Percentiles rank a stretch among this genome's conserved stretches.
phyloP scores from a whole-genome alignment of 2,329 filamentous ascomycete species.

The Verticillium nonalfalfae region DNA sequence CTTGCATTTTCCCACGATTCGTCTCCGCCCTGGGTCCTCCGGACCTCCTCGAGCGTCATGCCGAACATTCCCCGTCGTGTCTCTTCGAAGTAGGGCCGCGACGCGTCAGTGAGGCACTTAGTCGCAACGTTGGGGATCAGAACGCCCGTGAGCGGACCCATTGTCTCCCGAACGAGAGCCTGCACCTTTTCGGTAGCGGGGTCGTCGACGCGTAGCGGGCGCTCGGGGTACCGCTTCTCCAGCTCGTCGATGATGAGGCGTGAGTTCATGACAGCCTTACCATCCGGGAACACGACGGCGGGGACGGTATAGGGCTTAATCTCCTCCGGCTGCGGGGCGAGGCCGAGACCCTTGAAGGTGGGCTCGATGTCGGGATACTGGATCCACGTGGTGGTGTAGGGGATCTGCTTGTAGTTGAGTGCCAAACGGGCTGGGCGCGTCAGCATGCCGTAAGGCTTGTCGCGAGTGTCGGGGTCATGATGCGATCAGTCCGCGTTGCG shows the following conservation, averaged over 20 bases:
- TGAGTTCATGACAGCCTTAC: constrained; percentile 59
- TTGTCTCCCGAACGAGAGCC: constrained; percentile 24
- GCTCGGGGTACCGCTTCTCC: constrained; percentile 52
- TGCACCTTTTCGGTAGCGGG: constrained; percentile 39
- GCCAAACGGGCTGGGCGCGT: constrained; percentile 49
- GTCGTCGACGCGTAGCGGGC: constrained; percentile 51
- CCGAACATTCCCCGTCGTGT: constrained; percentile 44
- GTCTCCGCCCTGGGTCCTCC: constrained; percentile 40
- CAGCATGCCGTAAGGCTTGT: background rate
- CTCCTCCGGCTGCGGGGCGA: constrained; percentile 37
- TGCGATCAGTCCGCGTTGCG: background rate
- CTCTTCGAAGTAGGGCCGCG: constrained; percentile 46
- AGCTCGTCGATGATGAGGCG: constrained; percentile 51
- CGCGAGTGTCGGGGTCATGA: background rate
- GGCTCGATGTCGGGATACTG: constrained; percentile 61
- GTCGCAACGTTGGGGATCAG: constrained; percentile 42
- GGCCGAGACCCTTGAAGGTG: constrained; percentile 36
- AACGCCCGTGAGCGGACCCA: constrained; percentile 28
- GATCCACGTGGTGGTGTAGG: constrained; percentile 64
- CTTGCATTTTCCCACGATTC: constrained; percentile 39
- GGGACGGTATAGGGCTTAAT: constrained; percentile 45
- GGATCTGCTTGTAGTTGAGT: constrained; percentile 61
- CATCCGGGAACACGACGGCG: constrained; percentile 46
- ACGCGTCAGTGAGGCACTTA: constrained; percentile 42
- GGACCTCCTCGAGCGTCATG: constrained; percentile 44